Conservation (phyloP, 768 basidiomycete genomes). For the Baorangia bicolor region DNA sequence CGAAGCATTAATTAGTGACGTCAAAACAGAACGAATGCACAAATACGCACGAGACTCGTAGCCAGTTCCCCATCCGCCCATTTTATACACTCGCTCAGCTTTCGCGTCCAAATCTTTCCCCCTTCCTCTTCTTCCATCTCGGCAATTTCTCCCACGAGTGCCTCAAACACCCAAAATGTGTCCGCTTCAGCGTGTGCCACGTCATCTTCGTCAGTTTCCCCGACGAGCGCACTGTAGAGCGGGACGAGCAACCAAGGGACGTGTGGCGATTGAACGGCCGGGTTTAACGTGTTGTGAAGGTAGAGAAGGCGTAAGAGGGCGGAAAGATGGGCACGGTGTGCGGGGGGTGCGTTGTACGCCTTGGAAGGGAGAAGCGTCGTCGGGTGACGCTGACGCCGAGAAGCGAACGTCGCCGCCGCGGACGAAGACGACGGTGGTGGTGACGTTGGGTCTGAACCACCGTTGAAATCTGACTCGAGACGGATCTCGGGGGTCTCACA, state of each 20-base stretch:
- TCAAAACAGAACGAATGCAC: not conserved
- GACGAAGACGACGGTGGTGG: slow-evolving; percentile 29
- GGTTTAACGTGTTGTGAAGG: slow-evolving; percentile 69
- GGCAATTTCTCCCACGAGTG: slow-evolving; percentile 66
- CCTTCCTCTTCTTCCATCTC: slow-evolving; percentile 73
- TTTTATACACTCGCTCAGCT: slow-evolving; percentile 55
- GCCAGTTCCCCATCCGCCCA: slow-evolving; percentile 67
- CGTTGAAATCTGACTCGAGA: slow-evolving; percentile 33
- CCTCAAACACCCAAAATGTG: slow-evolving; percentile 80
- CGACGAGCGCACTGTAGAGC: slow-evolving; percentile 58
- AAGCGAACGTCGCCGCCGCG: slow-evolving; percentile 31
- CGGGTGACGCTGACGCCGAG: slow-evolving; percentile 29
- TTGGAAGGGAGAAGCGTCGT: slow-evolving; percentile 50
- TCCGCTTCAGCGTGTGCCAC: slow-evolving; percentile 73
- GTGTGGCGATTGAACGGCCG: slow-evolving; percentile 65
- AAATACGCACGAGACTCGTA: slow-evolving; percentile 48
- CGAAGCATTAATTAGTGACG: not conserved
- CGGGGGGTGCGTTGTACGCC: slow-evolving; percentile 42
- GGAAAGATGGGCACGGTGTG: slow-evolving; percentile 59
- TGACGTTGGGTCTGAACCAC: not conserved
- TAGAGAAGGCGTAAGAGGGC: slow-evolving; percentile 70
- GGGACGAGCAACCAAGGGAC: slow-evolving; percentile 70
- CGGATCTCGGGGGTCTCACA: slow-evolving; percentile 41
- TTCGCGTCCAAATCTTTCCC: slow-evolving; percentile 59
- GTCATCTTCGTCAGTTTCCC: slow-evolving; percentile 62